Conservation (phyloP, 257 asterid species). For the Lycium barbarum region DNA sequence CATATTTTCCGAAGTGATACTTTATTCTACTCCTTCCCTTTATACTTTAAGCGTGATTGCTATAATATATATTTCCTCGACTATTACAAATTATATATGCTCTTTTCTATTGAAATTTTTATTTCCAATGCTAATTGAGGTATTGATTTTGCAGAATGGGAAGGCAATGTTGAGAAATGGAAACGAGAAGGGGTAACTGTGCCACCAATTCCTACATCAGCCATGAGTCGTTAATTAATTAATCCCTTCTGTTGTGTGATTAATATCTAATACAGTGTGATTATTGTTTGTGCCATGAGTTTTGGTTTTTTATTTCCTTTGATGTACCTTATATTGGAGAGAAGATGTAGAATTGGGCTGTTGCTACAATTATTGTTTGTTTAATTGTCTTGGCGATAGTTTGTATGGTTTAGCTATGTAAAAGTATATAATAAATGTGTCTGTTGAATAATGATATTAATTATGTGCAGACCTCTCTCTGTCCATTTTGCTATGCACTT, state of each 20-base stretch:
- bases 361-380: background rate
- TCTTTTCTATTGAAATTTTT: background rate
- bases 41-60: background rate
- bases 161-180: slow-evolving; percentile 47
- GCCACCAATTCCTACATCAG: slow-evolving; percentile 44
- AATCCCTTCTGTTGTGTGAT: background rate
- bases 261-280: background rate
- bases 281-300: background rate
- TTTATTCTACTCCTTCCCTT: background rate
- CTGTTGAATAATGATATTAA: background rate
- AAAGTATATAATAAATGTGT: background rate
- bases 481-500: no score
- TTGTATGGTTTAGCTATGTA: background rate
- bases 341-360: background rate
- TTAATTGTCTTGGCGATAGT: background rate
- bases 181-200: slow-evolving; percentile 37
- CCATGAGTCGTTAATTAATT: slow-evolving; percentile 40
- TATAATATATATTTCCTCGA: no score
- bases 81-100: background rate
- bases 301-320: background rate
- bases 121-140: background rate
- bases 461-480: no score
- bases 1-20: background rate
- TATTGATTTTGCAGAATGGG: slow-evolving; percentile 43
- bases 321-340: background rate